These are phyloP conservation scores for Schizophyllum amplum DNA, from an alignment of 1,284 basidiomycete species.

Conservation along the genomic window DNA sequence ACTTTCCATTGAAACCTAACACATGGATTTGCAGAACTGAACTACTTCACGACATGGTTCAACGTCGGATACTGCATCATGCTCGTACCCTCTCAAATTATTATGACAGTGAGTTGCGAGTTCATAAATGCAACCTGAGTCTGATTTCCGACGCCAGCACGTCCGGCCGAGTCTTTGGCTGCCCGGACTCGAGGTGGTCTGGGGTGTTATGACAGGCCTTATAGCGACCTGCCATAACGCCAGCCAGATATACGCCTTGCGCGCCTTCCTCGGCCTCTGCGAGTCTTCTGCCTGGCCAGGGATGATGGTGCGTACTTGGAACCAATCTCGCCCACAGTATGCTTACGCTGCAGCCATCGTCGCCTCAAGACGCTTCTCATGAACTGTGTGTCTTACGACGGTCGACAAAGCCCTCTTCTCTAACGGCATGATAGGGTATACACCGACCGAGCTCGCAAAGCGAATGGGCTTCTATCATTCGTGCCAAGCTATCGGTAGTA, in stretches of 20 bases:
- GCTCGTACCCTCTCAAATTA: conserved; percentile 13
- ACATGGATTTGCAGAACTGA: conserved; percentile 7
- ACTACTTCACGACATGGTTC: conserved; percentile 12
- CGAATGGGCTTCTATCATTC: conserved; percentile 14
- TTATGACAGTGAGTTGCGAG: conserved; percentile 10
- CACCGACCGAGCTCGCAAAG: conserved; percentile 10
- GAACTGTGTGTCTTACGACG: conserved; percentile 1
- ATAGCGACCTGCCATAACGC: conserved; percentile 8
- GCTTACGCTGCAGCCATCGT: too few species aligned
- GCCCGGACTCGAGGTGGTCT: conserved; percentile 8
- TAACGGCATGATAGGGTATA: conserved; percentile 10
- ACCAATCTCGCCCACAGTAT: too few species aligned
- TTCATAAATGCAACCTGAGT: too few species aligned
- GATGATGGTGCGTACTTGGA: conserved; percentile 8
- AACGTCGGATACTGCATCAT: conserved; percentile 12
- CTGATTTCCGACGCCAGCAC: neutral
- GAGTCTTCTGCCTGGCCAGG: conserved; percentile 12
- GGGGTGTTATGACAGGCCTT: conserved; percentile 11
- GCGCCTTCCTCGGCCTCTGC: conserved; percentile 11
- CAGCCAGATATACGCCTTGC: conserved; percentile 8
- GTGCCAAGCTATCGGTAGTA: conserved; percentile 11
- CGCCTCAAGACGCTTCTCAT: conserved; percentile 7
- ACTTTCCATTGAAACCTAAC: neutral
- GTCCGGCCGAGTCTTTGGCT: conserved; percentile 12
- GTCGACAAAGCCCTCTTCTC: too few species aligned